phyloP scores from a whole-genome alignment of 2,329 filamentous ascomycete species.

The Botryotinia narcissicola region DNA sequence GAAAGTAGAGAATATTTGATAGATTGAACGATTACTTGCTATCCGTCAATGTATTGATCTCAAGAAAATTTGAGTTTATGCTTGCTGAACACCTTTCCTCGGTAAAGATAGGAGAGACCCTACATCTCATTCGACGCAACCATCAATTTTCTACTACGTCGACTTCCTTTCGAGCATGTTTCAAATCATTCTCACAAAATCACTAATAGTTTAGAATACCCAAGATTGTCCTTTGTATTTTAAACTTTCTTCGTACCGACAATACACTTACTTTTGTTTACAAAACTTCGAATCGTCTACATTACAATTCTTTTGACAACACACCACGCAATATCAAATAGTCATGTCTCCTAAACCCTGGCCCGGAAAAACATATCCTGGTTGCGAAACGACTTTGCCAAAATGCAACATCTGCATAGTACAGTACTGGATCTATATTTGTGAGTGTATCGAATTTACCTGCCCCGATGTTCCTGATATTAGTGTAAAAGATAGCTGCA shows the following conservation, averaged over 20 bases:
- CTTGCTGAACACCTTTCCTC: neutral
- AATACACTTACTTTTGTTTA: neutral
- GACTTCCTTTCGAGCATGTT: neutral
- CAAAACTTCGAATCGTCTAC: neutral
- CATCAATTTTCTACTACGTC: neutral
- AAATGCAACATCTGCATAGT: neutral
- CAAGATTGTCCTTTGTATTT: too few relatives aligned
- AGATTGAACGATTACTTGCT: neutral
- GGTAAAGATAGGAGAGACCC: neutral
- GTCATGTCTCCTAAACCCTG: neutral
- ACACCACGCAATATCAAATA: neutral
- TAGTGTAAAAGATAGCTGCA: neutral
- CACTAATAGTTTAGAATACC: too few relatives aligned
- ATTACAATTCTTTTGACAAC: neutral
- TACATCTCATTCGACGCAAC: neutral
- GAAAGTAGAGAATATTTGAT: neutral
- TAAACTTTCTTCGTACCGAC: neutral
- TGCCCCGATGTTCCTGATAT: neutral
- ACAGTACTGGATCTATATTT: neutral
- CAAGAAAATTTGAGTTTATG: neutral
- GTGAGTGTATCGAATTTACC: neutral
- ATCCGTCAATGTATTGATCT: neutral
- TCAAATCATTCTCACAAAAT: neutral
- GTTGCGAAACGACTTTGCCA: neutral
- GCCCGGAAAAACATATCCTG: neutral